Conservation (phyloP, 2,329 filamentous ascomycete genomes). For the Pseudocercospora vitis region DNA sequence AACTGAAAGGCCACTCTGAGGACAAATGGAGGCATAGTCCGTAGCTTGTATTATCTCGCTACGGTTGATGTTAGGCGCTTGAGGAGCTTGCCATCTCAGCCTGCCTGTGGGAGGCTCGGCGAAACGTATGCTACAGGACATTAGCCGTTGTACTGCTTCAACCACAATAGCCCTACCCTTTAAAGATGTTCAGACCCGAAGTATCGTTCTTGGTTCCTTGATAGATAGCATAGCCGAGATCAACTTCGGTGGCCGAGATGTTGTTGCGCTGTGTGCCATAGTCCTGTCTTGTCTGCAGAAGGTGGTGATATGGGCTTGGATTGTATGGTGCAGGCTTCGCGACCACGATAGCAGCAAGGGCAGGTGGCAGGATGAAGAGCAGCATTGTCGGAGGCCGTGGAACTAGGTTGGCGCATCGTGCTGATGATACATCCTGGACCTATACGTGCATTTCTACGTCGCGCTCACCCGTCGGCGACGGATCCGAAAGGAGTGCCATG, state of each 20-base stretch:
- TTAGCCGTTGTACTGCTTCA: too few species aligned
- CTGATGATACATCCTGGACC: not conserved
- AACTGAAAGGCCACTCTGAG: conserved; percentile 21
- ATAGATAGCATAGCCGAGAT: conserved; percentile 32
- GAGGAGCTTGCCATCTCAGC: conserved; percentile 33
- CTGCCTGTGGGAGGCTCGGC: conserved; percentile 28
- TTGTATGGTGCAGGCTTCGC: conserved; percentile 20
- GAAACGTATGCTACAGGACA: conserved; percentile 31
- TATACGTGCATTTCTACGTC: not conserved
- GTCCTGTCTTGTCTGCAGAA: conserved; percentile 16
- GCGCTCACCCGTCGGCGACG: not conserved
- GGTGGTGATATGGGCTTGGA: conserved; percentile 16
- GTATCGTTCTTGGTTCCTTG: conserved; percentile 25
- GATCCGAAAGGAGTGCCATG: not conserved
- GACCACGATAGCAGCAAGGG: conserved; percentile 7
- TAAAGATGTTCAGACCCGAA: conserved; percentile 22
- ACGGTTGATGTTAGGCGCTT: conserved; percentile 29
- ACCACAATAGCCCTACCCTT: conserved; percentile 28
- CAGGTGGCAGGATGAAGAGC: not conserved
- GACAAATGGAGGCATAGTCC: conserved; percentile 24
- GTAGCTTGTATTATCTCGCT: conserved; percentile 24
- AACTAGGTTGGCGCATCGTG: not conserved
- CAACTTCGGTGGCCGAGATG: conserved; percentile 20
- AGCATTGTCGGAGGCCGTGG: not conserved
- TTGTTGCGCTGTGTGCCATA: conserved; percentile 10